phyloP scores from a whole-genome alignment of 2,329 filamentous ascomycete species.

The Paramyrothecium roridum region DNA sequence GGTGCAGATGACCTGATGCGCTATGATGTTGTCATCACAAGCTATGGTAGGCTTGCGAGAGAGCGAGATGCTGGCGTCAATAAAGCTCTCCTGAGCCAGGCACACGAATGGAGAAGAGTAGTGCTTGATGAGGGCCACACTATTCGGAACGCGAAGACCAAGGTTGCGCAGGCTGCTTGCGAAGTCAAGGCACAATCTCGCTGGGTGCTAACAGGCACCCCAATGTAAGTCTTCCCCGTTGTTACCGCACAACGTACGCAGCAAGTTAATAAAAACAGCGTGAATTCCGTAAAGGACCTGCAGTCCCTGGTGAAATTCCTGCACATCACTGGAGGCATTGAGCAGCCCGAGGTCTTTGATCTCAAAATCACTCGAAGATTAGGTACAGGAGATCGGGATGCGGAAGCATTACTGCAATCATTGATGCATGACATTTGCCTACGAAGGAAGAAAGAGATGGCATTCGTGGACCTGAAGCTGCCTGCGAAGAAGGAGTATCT shows the following conservation, averaged over 20 bases:
- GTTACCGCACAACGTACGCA: background rate
- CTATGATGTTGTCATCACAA: slow-evolving; percentile 79
- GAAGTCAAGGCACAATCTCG: slow-evolving; percentile 66
- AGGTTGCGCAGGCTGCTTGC: slow-evolving; percentile 66
- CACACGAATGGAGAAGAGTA: slow-evolving; percentile 69
- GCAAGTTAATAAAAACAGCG: slow-evolving; percentile 33
- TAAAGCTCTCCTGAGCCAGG: slow-evolving; percentile 31
- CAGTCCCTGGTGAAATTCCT: slow-evolving; percentile 79
- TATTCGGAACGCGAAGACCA: slow-evolving; percentile 75
- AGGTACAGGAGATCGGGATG: slow-evolving; percentile 50
- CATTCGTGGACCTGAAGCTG: slow-evolving; percentile 76
- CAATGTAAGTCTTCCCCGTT: slow-evolving; percentile 55
- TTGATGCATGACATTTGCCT: slow-evolving; percentile 81
- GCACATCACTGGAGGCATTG: slow-evolving; percentile 70
- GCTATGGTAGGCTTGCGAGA: slow-evolving; percentile 71
- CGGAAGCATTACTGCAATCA: slow-evolving; percentile 65
- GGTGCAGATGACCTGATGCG: slow-evolving; percentile 55
- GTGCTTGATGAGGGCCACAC: slow-evolving; percentile 82
- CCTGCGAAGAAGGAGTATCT: slow-evolving; percentile 76
- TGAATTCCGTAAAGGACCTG: slow-evolving; percentile 79
- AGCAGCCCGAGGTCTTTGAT: slow-evolving; percentile 72
- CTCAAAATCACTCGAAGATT: slow-evolving; percentile 60
- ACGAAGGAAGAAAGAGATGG: slow-evolving; percentile 83
- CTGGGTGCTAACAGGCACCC: slow-evolving; percentile 79
- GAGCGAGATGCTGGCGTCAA: slow-evolving; percentile 53